These are phyloP conservation scores for Lecanoromycetidae sp. DNA, from an alignment of 2,329 filamentous ascomycete genomes.

Conservation along the genomic window DNA sequence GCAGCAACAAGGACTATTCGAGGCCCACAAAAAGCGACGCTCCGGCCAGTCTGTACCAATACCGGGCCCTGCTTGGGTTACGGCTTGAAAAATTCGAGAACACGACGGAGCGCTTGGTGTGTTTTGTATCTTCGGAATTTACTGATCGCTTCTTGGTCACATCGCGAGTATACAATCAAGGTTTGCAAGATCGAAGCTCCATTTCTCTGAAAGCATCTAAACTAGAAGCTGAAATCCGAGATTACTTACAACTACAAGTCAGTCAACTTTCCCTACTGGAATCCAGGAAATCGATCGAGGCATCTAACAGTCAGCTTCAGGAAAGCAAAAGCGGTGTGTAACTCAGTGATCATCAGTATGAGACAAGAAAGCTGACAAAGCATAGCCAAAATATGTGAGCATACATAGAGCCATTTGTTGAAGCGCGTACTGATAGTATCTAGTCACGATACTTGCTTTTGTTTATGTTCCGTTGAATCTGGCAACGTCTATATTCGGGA, in stretches of 20 bases:
- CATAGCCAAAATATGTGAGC: too few species aligned
- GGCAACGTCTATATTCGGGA: slow-evolving; percentile 5
- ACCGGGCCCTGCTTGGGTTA: background rate
- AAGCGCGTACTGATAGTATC: background rate
- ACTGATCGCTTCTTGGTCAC: background rate
- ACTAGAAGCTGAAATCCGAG: slow-evolving; percentile 1
- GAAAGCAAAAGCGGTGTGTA: slow-evolving; percentile 3
- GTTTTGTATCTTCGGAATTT: background rate
- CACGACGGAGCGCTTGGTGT: background rate
- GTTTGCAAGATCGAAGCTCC: background rate
- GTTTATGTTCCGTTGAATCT: slow-evolving; percentile 4
- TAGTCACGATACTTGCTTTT: slow-evolving; percentile 4
- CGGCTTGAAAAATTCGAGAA: background rate
- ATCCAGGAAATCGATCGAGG: slow-evolving; percentile 6
- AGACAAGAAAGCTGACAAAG: background rate
- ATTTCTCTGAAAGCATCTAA: background rate
- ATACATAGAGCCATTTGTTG: background rate
- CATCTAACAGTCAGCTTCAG: background rate
- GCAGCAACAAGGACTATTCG: too few species aligned
- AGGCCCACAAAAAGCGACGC: too few species aligned
- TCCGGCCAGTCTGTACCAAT: too few species aligned
- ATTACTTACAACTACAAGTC: background rate
- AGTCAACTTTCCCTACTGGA: background rate
- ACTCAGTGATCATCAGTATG: too few species aligned
- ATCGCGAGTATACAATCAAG: background rate